Conservation (phyloP, 495 filamentous ascomycete species). For the Massariosphaeria phaeospora region DNA sequence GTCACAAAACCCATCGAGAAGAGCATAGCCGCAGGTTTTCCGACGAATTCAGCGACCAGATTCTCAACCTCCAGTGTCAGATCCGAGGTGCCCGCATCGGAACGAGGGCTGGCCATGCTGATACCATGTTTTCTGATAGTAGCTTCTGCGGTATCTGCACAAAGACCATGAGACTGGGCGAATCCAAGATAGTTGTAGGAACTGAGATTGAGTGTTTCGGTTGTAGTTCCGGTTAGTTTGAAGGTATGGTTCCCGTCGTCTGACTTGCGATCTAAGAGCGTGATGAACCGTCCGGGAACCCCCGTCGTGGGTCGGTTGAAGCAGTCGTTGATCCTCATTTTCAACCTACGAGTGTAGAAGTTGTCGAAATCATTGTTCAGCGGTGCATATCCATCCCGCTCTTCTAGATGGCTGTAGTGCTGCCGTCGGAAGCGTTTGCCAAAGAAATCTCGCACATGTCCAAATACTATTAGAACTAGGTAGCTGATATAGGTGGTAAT, state of each 20-base stretch:
- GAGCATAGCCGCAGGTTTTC: slow-evolving; percentile 89
- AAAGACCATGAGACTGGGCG: slow-evolving; percentile 94
- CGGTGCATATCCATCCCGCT: slow-evolving; percentile 86
- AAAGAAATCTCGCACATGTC: slow-evolving; percentile 95
- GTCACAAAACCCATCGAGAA: slow-evolving; percentile 99
- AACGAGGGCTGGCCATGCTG: slow-evolving; percentile 69
- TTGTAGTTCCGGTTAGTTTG: slow-evolving; percentile 78
- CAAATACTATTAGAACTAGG: slow-evolving; percentile 89
- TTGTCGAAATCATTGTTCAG: slow-evolving; percentile 98
- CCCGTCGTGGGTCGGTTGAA: slow-evolving; percentile 88
- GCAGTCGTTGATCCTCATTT: slow-evolving; percentile 92
- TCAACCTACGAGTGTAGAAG: slow-evolving; percentile 90
- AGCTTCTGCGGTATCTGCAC: slow-evolving; percentile 89
- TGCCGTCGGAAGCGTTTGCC: slow-evolving; percentile 87
- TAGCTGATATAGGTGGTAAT: slow-evolving; percentile 97
- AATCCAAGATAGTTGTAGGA: slow-evolving; percentile 99
- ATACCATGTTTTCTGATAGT: slow-evolving; percentile 78
- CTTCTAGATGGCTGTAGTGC: slow-evolving; percentile 76
- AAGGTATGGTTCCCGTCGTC: slow-evolving; percentile 86
- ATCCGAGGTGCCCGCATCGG: slow-evolving; percentile 82
- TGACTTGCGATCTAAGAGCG: slow-evolving; percentile 78
- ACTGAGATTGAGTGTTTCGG: slow-evolving; percentile 96
- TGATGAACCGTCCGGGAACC: slow-evolving; percentile 91
- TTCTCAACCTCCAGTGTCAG: slow-evolving; percentile 84
- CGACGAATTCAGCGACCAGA: slow-evolving; percentile 81